Base-by-base conservation (phyloP, 2,329 filamentous ascomycete species). In the Phoma herbarum region DNA sequence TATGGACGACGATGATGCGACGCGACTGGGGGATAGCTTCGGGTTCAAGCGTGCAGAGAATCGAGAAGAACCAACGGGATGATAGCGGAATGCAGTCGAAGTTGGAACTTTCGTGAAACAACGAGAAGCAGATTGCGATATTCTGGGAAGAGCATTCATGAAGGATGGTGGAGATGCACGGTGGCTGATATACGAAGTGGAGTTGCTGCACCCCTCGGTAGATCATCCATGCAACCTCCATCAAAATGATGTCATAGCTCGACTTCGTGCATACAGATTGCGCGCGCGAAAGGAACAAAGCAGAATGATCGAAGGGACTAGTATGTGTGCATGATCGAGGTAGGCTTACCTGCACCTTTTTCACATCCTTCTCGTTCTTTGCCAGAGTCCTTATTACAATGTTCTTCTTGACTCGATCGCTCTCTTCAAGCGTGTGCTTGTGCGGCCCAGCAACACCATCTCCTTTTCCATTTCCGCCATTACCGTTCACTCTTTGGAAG, bases 371-470 rank as follows among this genome's bases (percentile, higher is more conserved):
- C 50, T 88, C 86, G 66, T 84, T 83, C 72, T 88, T 87, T 26
- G 88, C 78, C 53, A 90, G 69, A 75, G 83, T 85, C 64, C 91
- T 81, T 72, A 90, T 83, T 6, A 93, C 88, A 63, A 87, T 92
- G 62, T 90, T 93, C 80, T 91, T 93, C 80, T 93, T 93, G 33
- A 93, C 89, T 61, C 88, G 85, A 71, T 93, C 91, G 68, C 90
- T 93, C 67, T 89, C 89, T 53, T 86, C 86, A 8, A 94, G 77
- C 0, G 84, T 85, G 75, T 93, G 91, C 66, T 89, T 89, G 73
- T 94, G 91, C n/a, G 88, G 87, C 9, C 89, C 89, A 20, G 86
- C 83, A 43, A 89, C 83, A 7, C 87, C 88, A 64, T 91, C 89
- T 22, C 85, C 85, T 73, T 90, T 90, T 2, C 88, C 89, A 70